These are phyloP conservation scores for Gloeostereum incarnatum DNA, from an alignment of 768 basidiomycete species.

Conservation along the genomic window DNA sequence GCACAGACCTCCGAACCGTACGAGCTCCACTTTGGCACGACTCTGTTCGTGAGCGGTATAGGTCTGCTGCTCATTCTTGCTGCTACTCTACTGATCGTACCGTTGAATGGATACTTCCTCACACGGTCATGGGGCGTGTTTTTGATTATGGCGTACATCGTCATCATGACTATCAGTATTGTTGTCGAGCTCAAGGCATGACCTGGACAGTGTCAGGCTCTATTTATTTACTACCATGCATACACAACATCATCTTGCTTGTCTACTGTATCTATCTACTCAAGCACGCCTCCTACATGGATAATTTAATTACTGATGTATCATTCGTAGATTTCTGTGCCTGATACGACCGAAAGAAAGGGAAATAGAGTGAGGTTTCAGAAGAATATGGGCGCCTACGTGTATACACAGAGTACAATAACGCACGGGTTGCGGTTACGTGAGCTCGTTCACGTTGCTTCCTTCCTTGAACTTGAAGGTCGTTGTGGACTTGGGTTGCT, in stretches of 20 bases:
- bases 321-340: no score
- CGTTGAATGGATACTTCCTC: conserved; percentile 74
- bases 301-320: no score
- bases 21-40: conserved; percentile 68
- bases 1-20: conserved; percentile 54
- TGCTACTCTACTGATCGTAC: conserved; percentile 75
- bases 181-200: conserved; percentile 56
- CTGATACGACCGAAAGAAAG: no score
- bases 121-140: conserved; percentile 76
- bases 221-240: background rate
- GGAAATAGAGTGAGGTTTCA: no score
- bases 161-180: conserved; percentile 73
- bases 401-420: no score
- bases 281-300: no score
- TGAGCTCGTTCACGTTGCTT: no score
- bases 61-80: conserved; percentile 74
- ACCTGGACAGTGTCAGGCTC: background rate
- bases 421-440: no score
- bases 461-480: no score
- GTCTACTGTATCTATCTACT: no score
- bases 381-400: no score
- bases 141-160: conserved; percentile 63
- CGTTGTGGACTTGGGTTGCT: no score
- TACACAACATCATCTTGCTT: conserved; percentile 36
- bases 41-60: conserved; percentile 74